Evolutionary conservation across 2,329 filamentous ascomycete species (phyloP).

Genomic region (Ascochyta koolunga): DNA sequence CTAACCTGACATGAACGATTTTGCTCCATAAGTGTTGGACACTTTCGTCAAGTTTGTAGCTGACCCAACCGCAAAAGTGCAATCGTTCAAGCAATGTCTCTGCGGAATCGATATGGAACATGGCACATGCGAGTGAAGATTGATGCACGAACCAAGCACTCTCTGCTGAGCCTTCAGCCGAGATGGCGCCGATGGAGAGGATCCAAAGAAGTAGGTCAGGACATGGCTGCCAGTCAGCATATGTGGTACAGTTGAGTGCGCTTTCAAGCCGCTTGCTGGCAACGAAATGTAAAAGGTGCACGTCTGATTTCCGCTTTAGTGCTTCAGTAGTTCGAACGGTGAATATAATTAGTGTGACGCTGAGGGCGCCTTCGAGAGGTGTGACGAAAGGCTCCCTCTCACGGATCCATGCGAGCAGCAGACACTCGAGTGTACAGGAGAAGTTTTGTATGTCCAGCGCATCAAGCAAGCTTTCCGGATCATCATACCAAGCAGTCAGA

Average conservation of each 20-base stretch:
- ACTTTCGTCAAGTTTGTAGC: constrained; percentile 44
- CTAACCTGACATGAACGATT: constrained; percentile 46
- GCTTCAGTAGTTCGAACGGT: constrained; percentile 45
- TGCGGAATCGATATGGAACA: constrained; percentile 38
- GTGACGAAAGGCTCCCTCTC: constrained; percentile 32
- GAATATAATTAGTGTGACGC: constrained; percentile 46
- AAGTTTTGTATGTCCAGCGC: constrained; percentile 47
- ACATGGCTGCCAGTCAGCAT: constrained; percentile 37
- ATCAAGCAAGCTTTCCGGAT: constrained; percentile 39
- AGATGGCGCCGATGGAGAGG: constrained; percentile 44
- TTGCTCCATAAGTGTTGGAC: constrained; percentile 38
- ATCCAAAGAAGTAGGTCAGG: constrained; percentile 48
- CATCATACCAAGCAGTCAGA: constrained; percentile 43
- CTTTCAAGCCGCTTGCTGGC: constrained; percentile 44
- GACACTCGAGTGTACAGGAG: constrained; percentile 42
- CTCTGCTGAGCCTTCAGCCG: constrained; percentile 40
- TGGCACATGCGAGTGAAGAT: constrained; percentile 38
- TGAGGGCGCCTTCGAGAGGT: constrained; percentile 45
- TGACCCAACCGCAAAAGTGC: constrained; percentile 47
- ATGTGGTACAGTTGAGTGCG: constrained; percentile 42
- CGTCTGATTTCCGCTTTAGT: constrained; percentile 31
- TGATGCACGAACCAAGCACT: constrained; percentile 44
- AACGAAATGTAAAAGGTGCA: constrained; percentile 38
- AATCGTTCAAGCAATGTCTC: constrained; percentile 36
- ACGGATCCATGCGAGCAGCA: constrained; percentile 41